Evolutionary conservation across 208 protist genomes (phyloP), one percentile per base, ranked within the genome.

Genomic region (Lotmaria passim): DNA sequence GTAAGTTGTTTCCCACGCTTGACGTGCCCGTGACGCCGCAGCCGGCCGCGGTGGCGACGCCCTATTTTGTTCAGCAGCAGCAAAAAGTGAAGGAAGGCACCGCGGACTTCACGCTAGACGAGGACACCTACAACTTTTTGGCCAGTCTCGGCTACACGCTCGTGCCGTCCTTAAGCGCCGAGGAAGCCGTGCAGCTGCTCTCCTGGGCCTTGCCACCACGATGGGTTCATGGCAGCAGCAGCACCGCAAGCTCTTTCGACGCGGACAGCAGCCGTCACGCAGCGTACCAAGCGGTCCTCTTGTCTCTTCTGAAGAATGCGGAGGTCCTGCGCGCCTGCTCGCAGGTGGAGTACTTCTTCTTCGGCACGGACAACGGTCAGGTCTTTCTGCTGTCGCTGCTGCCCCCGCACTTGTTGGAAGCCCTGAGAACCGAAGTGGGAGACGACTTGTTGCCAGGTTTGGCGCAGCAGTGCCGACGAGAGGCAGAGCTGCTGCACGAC

Each of bases 311-410:
- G 50, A 19, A 47, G 8, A 64, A 78, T 5, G 30, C 14, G 3
- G 31, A 41, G 14, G 38, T 58, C n/a, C 39, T 80, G 23, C 53
- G 26, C 33, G 70, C 81, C 11, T 79, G 91, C 30, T 79, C 59
- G 26, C 90, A 95, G 56, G 72, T 95, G 12, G 90, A 95, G 75
- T 95, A 90, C 70, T 95, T 95, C 53, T 79, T 95, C 47, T 38
- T 70, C 0, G 90, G 90, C 7, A 91, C 86, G 1, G 78, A 87
- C 63, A 83, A 81, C 58, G 90, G 90, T 5, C 70, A 86, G 14
- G 59, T 90, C 3, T 86, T 85, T 26, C 59, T 81, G 12, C 67
- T 88, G 59, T 85, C 90, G 4, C 59, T 95, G 31, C 60, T 95
- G 34, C 90, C 90, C 0, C 78, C 86, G 11, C 69, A 83, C 51